Evolutionary conservation across 108 stramenopile genomes (phyloP), one percentile per base, ranked within the genome.

Genomic region (Pseudonitzschia multiseries): DNA sequence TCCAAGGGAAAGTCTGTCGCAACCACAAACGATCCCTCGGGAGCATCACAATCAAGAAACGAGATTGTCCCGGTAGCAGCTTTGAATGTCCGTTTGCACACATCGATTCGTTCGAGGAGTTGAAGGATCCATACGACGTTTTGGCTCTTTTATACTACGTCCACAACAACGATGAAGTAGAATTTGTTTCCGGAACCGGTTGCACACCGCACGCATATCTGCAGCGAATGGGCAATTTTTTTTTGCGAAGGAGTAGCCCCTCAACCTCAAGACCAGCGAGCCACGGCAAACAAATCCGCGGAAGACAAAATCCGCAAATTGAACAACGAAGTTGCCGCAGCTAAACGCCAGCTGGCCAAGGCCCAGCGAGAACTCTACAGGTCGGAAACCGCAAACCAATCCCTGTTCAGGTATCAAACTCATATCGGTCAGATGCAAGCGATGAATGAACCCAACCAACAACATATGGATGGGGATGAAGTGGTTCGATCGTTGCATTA

Each of bases 291-390:
- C 9, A n/a, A 62, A 10, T 62, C 61, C 1, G 40, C 33, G 32
- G 61, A 62, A 36, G 61, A 62, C 2, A 40, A 17, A 6, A 9
- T 62, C 6, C 33, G n/a, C 12, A 29, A 40, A 62, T 62, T 62
- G 20, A 15, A 10, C 8, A 33, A n/a, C 15, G 29, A 33, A 2
- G 33, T 62, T 20, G 14, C 32, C 27, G n/a, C 29, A 93, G 90
- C 13, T 69, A 29, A 50, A 69, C 62, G 51, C 89, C 79, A 20
- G 60, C 18, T 41, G 93, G 92, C 4, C 89, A 85, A 48, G 76
- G 73, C 56, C 80, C 78, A 26, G 64, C 57, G 24, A 31, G 29
- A 8, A 51, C 69, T 31, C 31, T 75, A 29, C 24, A 50, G 20
- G 22, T 56, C 54, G 2, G 54, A 56, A 56, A 22, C 9, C 20